Base-by-base conservation (phyloP, 441 rosid genomes). In the Brassica balearica region DNA sequence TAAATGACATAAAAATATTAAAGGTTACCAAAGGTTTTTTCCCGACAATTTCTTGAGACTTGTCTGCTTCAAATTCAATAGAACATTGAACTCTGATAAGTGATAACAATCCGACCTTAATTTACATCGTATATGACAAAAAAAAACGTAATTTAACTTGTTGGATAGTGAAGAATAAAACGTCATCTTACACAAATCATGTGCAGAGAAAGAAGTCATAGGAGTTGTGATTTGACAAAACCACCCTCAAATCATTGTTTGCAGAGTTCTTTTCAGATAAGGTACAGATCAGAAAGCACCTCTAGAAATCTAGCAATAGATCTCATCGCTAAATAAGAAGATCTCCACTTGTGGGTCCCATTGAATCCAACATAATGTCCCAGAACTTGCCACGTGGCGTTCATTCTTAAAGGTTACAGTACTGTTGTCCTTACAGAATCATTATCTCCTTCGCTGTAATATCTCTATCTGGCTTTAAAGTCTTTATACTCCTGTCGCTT, bases 371-470 rank as follows among this genome's bases (percentile, higher is more conserved):
- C 77, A 60, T 43, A 51, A 61, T 68, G 69, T 78, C 74, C 65
- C 41, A 67, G 11, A 34, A 73, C 27, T 73, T 2, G 65, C 69
- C 82, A 79, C 78, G 82, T 79, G 82, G 60, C 82, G 14, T 23
- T n/a, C n/a, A 14, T 55, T 43, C 27, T 46, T 19, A 14, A 32
- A 17, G 77, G n/a, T 71, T 73, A 3, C 36, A 53, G 75, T 74
- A 69, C 82, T 69, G 78, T 79, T 79, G 75, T 61, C 53, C 72
- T 14, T 55, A 63, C 41, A 63, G 78, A 68, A 73, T 79, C 82
- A 48, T 68, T 73, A 73, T 79, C 78, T 73, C 82, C 70, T 17
- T 79, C 59, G 77, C 73, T 78, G 81, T 78, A 72, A 78, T 68
- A 59, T 78, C 56, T 65, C 72, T 27, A 43, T 12, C 43, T 38